Percentiles rank a stretch among this genome's conserved stretches.
phyloP scores from a whole-genome alignment of 768 basidiomycete species.

The Boletus barrowsii region DNA sequence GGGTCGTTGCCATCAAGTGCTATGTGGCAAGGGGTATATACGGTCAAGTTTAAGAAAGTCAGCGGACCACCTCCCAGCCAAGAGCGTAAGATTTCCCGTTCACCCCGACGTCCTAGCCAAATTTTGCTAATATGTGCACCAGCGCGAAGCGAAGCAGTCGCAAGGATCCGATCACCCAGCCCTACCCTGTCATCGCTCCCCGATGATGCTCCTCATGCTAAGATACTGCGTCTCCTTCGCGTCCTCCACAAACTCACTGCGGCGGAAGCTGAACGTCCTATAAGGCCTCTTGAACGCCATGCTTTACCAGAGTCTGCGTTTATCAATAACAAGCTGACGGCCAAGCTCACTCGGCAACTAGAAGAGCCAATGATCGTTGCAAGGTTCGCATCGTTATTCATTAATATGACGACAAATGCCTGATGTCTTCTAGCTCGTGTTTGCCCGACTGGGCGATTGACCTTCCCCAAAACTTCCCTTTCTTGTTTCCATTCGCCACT shows the following conservation, averaged over 20 bases:
- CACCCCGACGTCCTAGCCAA: not conserved
- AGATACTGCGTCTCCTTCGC: constrained; percentile 86
- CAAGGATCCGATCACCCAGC: constrained; percentile 58
- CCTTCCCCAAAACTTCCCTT: constrained; percentile 93
- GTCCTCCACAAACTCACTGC: constrained; percentile 83
- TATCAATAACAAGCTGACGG: constrained; percentile 96
- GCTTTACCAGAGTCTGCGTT: constrained; percentile 80
- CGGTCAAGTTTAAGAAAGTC: constrained; percentile 91
- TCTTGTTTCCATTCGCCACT: constrained; percentile 98
- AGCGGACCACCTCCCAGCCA: constrained; percentile 67
- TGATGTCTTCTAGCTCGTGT: constrained; percentile 63
- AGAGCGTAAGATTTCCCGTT: constrained; percentile 48
- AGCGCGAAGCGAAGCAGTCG: constrained; percentile 38
- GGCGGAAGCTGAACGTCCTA: constrained; percentile 61
- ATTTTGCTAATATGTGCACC: constrained; percentile 15
- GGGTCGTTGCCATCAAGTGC: constrained; percentile 61
- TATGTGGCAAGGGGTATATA: constrained; percentile 90
- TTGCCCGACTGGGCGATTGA: constrained; percentile 97
- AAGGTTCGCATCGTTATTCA: constrained; percentile 58
- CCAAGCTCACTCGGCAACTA: constrained; percentile 94
- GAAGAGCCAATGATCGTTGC: constrained; percentile 99
- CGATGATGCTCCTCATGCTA: constrained; percentile 80
- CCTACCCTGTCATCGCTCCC: constrained; percentile 77
- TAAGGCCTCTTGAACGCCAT: constrained; percentile 46
- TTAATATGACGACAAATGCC: not conserved